Conservation (phyloP, 108 stramenopile species). For the Pseudonitzschia delicatissima region DNA sequence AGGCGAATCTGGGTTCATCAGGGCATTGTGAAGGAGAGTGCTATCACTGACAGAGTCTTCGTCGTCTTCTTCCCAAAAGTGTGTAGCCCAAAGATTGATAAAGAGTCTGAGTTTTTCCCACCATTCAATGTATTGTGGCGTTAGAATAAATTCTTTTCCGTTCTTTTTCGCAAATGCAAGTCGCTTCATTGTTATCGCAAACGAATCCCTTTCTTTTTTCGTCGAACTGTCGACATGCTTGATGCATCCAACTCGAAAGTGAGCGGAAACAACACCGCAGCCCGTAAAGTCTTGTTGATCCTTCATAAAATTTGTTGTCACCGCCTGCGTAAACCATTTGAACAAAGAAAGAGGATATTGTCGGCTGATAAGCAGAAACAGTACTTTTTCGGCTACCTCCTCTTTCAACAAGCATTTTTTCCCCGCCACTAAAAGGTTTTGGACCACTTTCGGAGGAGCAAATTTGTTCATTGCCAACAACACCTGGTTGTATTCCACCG, state of each 20-base stretch:
- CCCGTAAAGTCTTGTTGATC: conserved; percentile 24
- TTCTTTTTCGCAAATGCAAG: conserved; percentile 6
- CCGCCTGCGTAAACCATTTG: conserved; percentile 9
- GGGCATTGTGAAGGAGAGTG: conserved; percentile 26
- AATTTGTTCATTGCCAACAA: conserved; percentile 6
- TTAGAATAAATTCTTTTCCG: conserved; percentile 8
- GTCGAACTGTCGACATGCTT: neutral
- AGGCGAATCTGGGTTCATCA: conserved; percentile 35
- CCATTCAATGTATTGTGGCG: conserved; percentile 26
- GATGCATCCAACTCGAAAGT: conserved; percentile 32
- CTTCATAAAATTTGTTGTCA: conserved; percentile 17
- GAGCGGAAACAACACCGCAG: conserved; percentile 29
- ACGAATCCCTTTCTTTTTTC: conserved; percentile 15
- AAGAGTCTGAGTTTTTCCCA: conserved; percentile 35
- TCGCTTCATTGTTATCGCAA: conserved; percentile 25
- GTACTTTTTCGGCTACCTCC: conserved; percentile 8
- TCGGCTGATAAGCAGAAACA: conserved; percentile 22
- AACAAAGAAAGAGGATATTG: conserved; percentile 29
- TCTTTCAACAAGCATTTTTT: conserved; percentile 17
- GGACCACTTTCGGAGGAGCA: conserved; percentile 14
- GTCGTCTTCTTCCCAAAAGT: neutral
- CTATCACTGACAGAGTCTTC: conserved; percentile 9
- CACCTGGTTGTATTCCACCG: conserved; percentile 16
- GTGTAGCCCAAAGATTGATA: conserved; percentile 29
- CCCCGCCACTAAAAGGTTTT: conserved; percentile 14